Percentiles rank a stretch among this genome's conserved stretches.
Conservation (phyloP, 2,329 filamentous ascomycete species). For the Neurospora sp. region DNA sequence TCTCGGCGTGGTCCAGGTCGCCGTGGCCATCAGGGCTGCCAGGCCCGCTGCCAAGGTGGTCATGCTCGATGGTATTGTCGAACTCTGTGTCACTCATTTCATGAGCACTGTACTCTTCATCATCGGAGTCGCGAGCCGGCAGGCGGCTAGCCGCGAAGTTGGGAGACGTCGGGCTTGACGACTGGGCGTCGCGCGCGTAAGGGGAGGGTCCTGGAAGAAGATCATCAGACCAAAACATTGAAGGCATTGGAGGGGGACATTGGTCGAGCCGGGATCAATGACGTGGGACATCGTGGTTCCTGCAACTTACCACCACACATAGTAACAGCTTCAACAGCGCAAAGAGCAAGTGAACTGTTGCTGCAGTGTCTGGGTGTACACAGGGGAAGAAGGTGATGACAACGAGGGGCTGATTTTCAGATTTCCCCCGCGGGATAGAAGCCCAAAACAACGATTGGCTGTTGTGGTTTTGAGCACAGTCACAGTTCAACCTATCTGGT, state of each 20-base stretch:
- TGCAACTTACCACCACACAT: background rate
- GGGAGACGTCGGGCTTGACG: constrained; percentile 26
- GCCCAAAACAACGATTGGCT: background rate
- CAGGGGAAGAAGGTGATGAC: background rate
- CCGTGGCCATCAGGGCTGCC: constrained; percentile 4
- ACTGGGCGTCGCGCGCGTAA: constrained; percentile 16
- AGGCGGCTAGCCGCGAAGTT: constrained; percentile 22
- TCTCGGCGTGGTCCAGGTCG: background rate
- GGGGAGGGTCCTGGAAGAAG: background rate
- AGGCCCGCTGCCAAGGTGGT: constrained; percentile 1
- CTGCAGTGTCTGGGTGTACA: background rate
- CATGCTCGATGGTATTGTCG: constrained; percentile 14
- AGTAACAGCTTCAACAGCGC: background rate
- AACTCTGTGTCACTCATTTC: constrained; percentile 25
- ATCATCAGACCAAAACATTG: background rate
- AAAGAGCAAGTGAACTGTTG: background rate
- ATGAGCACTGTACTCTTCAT: constrained; percentile 24
- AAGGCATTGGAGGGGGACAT: background rate
- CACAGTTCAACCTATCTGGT: background rate
- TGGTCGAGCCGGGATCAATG: background rate
- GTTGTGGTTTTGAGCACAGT: background rate
- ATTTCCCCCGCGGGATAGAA: background rate
- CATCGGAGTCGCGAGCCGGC: constrained; percentile 27
- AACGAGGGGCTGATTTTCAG: background rate
- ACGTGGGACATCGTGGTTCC: background rate